These are phyloP conservation scores for Creolimax fragrantissima DNA, from an alignment of 78 protist genomes.

Conservation along the genomic window DNA sequence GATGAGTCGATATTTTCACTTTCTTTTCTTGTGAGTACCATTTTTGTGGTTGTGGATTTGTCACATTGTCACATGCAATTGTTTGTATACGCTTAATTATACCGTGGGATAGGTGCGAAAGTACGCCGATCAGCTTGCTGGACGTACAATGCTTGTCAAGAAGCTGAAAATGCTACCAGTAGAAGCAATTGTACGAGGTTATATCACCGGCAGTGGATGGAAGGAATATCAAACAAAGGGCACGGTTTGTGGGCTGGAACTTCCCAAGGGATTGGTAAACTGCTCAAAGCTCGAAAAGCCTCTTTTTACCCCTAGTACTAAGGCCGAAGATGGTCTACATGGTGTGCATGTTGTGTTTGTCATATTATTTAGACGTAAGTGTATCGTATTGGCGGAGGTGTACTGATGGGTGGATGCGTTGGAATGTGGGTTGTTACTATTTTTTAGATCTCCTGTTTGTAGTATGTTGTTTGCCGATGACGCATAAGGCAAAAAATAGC, in stretches of 20 bases:
- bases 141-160: slow-evolving; percentile 29
- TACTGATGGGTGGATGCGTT: too few relatives aligned
- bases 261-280: slow-evolving; percentile 32
- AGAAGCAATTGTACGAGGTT: slow-evolving; percentile 51
- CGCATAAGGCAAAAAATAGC: too few relatives aligned
- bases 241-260: slow-evolving; percentile 25
- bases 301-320: slow-evolving; percentile 55
- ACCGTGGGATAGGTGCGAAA: neutral
- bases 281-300: slow-evolving; percentile 29
- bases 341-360: slow-evolving; percentile 9
- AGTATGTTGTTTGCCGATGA: too few relatives aligned
- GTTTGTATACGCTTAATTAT: too few relatives aligned
- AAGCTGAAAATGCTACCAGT: slow-evolving; percentile 45
- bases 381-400: neutral
- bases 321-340: slow-evolving; percentile 48
- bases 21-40: too few relatives aligned
- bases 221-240: slow-evolving; percentile 18
- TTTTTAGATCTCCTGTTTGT: neutral
- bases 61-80: too few relatives aligned
- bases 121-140: slow-evolving; percentile 14
- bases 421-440: neutral
- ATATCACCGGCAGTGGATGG: slow-evolving; percentile 51
- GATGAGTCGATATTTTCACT: too few relatives aligned
- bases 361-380: neutral
- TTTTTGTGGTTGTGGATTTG: too few relatives aligned